phyloP scores from a whole-genome alignment of 208 protist species.

The Leishmania major region DNA sequence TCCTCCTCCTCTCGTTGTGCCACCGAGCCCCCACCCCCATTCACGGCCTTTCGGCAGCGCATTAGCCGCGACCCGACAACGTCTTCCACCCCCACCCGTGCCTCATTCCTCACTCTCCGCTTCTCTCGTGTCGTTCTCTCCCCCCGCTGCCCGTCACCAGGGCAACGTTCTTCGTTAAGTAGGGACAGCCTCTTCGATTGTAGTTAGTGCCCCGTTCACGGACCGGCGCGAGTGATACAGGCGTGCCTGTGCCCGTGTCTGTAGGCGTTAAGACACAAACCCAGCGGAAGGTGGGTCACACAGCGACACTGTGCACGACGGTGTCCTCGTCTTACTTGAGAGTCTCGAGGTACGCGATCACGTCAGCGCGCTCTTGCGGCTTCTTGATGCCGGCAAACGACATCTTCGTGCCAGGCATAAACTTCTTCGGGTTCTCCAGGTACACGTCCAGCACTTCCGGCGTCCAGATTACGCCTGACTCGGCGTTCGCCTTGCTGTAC shows the following conservation, averaged over 20 bases:
- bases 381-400: slow-evolving; percentile 96
- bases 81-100: neutral
- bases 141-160: neutral
- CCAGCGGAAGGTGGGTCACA: neutral
- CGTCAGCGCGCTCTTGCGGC: slow-evolving; percentile 92
- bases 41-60: neutral
- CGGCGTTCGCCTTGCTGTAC: slow-evolving; percentile 96
- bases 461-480: slow-evolving; percentile 92
- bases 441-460: slow-evolving; percentile 95
- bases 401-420: slow-evolving; percentile 98
- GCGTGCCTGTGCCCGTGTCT: neutral
- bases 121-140: neutral
- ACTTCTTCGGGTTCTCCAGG: slow-evolving; percentile 98
- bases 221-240: neutral
- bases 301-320: neutral
- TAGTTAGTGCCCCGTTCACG: neutral
- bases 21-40: neutral
- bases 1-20: neutral
- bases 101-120: neutral
- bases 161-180: neutral
- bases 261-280: neutral
- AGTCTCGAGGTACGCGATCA: slow-evolving; percentile 94
- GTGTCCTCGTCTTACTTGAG: slow-evolving; percentile 26
- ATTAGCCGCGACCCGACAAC: neutral
- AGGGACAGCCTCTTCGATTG: neutral